Percentiles rank a stretch among this genome's conserved stretches.
Evolutionary conservation across 306 rosid genomes (phyloP).

Genomic region (Begonia masoniana): DNA sequence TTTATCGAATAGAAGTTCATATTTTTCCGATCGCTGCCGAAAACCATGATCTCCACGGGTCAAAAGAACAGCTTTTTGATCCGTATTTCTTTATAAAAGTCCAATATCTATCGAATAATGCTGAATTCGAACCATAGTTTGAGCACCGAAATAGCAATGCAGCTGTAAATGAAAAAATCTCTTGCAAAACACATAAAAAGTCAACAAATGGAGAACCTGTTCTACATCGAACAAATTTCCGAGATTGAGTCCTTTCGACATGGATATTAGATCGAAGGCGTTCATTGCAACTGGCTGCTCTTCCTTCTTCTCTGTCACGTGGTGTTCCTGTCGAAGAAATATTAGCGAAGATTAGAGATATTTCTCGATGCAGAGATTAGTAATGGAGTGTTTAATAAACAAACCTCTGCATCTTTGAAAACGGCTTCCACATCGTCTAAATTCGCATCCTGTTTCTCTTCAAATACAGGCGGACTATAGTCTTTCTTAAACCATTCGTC

Average conservation of each 20-base stretch:
- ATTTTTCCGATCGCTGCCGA: too few relatives aligned
- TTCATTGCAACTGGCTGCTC: conserved; percentile 89
- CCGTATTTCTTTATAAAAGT: too few relatives aligned
- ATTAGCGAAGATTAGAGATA: background rate
- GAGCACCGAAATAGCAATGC: too few relatives aligned
- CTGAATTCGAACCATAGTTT: too few relatives aligned
- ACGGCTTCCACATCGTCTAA: conserved; percentile 96
- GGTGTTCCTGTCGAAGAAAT: conserved; percentile 62
- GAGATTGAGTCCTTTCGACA: conserved; percentile 95
- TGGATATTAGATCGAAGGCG: conserved; percentile 88
- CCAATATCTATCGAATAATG: too few relatives aligned
- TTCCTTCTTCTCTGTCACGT: conserved; percentile 86
- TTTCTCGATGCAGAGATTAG: too few relatives aligned
- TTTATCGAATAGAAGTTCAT: too few relatives aligned
- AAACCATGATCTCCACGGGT: too few relatives aligned
- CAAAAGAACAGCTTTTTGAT: too few relatives aligned
- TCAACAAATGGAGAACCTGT: conserved; percentile 34
- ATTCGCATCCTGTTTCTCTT: conserved; percentile 65
- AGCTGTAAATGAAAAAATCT: too few relatives aligned
- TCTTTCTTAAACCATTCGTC: conserved; percentile 95
- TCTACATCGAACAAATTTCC: conserved; percentile 80
- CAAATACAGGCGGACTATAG: conserved; percentile 64
- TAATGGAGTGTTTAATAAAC: conserved; percentile 7
- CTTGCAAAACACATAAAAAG: too few relatives aligned
- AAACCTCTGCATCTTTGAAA: conserved; percentile 84